Evolutionary conservation across 371 early-diverging fungal species (phyloP), one percentile per base, ranked within the genome.

Genomic region (Capniomyces stellatus): DNA sequence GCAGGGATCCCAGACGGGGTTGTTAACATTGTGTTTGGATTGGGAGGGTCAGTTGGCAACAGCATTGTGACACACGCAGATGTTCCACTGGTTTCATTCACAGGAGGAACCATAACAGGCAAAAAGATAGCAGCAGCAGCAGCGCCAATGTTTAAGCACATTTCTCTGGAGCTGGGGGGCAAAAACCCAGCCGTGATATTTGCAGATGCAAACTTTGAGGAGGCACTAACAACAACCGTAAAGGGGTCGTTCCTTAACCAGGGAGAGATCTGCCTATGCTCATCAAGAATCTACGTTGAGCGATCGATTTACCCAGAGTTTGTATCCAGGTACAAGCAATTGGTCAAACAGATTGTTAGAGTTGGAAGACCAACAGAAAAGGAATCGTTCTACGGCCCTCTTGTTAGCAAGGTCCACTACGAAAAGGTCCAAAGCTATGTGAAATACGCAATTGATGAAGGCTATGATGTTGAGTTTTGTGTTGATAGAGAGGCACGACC

Each of bases 121-220:
- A 54, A 69, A 43, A 63, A 60, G 29, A 72, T 86, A 43, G 73
- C 64, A 39, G 49, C 58, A 24, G 51, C 56, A 47, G 66, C 76
- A 41, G 78, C 80, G 1, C 63, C 62, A 13, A 35, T 57, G 31
- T 75, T 75, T 68, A 86, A 86, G 58, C 81, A 81, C 50, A 53
- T 82, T 24, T 78, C 78, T 2, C 59, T 86, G 35, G 87, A 86
- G 60, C 65, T 86, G 0, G 78, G 81, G 29, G 87, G 87, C 47
- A 87, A 87, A 66, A 83, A 84, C 64, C 82, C 87, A 23, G 76
- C 72, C 61, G 63, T 87, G 43, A 62, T 87, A 18, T 83, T 85
- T 64, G 77, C 66, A 21, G 87, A 87, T 60, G 72, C 75, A 51
- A 72, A 87, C 58, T 70, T 83, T 29, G 79, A 81, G 6, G 56